Conservation (phyloP, 192 early-diverging fungal genomes). For the Umbelopsis ramanniana region DNA sequence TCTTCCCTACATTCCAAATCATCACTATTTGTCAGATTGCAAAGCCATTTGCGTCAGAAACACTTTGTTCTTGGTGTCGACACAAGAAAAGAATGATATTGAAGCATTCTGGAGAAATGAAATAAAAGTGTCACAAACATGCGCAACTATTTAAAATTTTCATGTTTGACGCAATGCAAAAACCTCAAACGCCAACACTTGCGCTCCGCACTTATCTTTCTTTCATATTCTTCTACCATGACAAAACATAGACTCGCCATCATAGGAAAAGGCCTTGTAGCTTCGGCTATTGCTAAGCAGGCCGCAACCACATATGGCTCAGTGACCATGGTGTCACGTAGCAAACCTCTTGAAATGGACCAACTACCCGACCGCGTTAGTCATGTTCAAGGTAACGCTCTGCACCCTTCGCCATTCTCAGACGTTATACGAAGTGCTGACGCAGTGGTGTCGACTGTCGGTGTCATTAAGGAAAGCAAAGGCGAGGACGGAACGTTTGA, state of each 20-base stretch:
- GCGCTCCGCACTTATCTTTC: background rate
- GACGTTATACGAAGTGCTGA: background rate
- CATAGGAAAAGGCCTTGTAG: constrained; percentile 29
- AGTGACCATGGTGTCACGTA: constrained; percentile 21
- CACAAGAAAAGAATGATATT: no score
- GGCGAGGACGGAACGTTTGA: constrained; percentile 25
- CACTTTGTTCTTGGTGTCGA: no score
- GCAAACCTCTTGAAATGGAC: background rate
- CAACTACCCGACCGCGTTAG: background rate
- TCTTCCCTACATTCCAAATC: no score
- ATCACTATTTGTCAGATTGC: no score
- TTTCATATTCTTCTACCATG: background rate
- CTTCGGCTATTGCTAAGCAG: constrained; percentile 16
- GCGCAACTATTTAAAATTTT: no score
- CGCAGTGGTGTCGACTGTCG: constrained; percentile 31
- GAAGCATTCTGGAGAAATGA: no score
- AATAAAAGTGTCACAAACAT: no score
- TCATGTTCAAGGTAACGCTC: constrained; percentile 28
- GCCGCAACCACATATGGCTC: background rate
- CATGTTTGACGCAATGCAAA: no score
- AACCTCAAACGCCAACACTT: background rate
- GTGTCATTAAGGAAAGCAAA: constrained; percentile 29
- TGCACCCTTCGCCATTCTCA: constrained; percentile 2
- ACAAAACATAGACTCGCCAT: background rate
- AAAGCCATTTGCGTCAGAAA: no score